Evolutionary conservation across 306 rosid species (phyloP), one percentile per base, ranked within the genome.

Genomic region (Trifolium pratense): DNA sequence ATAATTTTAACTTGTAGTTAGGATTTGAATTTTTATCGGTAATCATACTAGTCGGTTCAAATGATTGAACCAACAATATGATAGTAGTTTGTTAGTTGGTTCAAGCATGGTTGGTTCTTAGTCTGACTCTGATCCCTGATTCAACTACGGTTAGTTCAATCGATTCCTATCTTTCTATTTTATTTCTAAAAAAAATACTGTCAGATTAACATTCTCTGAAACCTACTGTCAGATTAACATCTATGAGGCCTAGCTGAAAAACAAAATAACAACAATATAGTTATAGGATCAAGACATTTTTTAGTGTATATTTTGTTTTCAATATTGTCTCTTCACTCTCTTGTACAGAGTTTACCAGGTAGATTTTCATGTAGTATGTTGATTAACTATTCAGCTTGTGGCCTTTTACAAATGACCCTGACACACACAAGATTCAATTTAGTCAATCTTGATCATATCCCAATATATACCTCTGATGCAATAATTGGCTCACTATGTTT

Each of bases 391-490:
- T 21, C 23, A 55, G 61, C n/a, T 48, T 48, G 55, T 42, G 48
- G 55, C 9, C 55, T 48, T n/a, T 48, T 48, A n/a, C 21, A 16
- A 6, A 49, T 16, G 55, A 48, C 3, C 53, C 53, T 48, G 3
- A 55, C 6, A 11, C 31, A 55, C 31, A 59, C 20, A 51, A 45
- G 56, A 77, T 77, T 76, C 85, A 75, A 74, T 29, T 48, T 73
- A 70, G 36, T 7, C 49, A 14, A 61, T 70, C 49, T 45, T 75
- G 42, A 49, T 56, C 82, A 82, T 82, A 78, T 81, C 84, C 83
- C 79, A 77, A 63, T 75, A 74, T 43, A 43, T 43, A 43, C 65
- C 79, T 84, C 73, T 63, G 55, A 40, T 66, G 52, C 49, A 43
- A 43, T 43, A 43, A 43, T 43, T 43, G 49, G 49, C 16, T 43